Percentiles rank a stretch among this genome's conserved stretches.
phyloP scores from a whole-genome alignment of 2,329 filamentous ascomycete species.

The Fusarium stilboides region DNA sequence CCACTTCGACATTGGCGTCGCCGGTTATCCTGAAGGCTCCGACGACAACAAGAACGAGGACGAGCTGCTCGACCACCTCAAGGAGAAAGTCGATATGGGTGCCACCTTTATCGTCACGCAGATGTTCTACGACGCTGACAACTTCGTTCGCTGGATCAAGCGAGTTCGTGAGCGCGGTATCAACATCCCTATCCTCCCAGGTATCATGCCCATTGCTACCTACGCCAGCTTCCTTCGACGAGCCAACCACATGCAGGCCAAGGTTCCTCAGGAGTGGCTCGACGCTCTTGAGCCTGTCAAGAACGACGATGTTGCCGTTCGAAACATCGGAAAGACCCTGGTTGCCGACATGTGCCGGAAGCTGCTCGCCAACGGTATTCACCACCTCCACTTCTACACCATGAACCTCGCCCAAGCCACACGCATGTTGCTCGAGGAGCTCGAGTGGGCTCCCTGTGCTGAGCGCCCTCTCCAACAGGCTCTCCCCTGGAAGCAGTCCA shows the following conservation, averaged over 20 bases:
- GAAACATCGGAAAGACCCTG: conserved; percentile 88
- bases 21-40: conserved; percentile 94
- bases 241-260: conserved; percentile 91
- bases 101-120: conserved; percentile 96
- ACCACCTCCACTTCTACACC: conserved; percentile 97
- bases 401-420: conserved; percentile 98
- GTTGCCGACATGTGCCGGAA: conserved; percentile 92
- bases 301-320: conserved; percentile 94
- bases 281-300: conserved; percentile 90
- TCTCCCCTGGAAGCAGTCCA: conserved; percentile 96
- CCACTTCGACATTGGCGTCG: conserved; percentile 96
- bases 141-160: conserved; percentile 91
- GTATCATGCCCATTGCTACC: conserved; percentile 92
- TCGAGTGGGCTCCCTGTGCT: conserved; percentile 83
- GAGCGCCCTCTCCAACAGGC: conserved; percentile 87
- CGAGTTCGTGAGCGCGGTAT: conserved; percentile 91
- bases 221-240: conserved; percentile 93
- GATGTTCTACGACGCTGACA: conserved; percentile 99
- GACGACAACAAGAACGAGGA: conserved; percentile 94
- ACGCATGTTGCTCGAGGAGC: conserved; percentile 92
- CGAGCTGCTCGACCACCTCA: conserved; percentile 88
- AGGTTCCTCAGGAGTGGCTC: conserved; percentile 85
- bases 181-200: conserved; percentile 84
- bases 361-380: conserved; percentile 85
- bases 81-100: conserved; percentile 96